These are phyloP conservation scores for Globisporangium echinulatum DNA, from an alignment of 352 stramenopile genomes.

Conservation along the genomic window DNA sequence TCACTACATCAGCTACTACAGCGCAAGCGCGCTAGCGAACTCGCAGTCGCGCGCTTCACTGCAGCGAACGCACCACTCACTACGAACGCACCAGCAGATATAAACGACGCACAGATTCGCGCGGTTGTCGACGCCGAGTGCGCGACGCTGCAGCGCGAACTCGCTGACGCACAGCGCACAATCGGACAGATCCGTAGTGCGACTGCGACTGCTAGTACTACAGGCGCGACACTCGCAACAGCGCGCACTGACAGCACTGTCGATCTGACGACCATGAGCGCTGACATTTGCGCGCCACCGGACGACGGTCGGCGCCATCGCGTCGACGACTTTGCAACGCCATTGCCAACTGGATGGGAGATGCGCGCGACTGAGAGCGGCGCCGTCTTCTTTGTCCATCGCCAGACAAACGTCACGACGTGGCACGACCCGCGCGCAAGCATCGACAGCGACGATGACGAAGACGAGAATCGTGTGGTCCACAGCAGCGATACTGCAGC, in stretches of 20 bases:
- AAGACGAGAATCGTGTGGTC: too few relatives aligned
- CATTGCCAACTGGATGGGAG: constrained; percentile 67
- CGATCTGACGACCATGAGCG: constrained; percentile 21
- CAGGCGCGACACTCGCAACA: neutral
- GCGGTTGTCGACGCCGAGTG: neutral
- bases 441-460: constrained; percentile 2
- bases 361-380: constrained; percentile 70
- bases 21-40: constrained; percentile 5
- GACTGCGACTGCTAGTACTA: neutral
- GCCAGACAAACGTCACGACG: constrained; percentile 62
- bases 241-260: constrained; percentile 4
- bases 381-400: constrained; percentile 76
- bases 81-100: too few relatives aligned
- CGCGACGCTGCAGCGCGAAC: neutral
- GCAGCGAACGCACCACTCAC: constrained; percentile 3
- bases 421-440: constrained; percentile 61
- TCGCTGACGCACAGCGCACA: neutral
- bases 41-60: constrained; percentile 2
- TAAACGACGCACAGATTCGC: too few relatives aligned
- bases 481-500: neutral
- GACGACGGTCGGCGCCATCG: constrained; percentile 57
- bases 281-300: constrained; percentile 36
- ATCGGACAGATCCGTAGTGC: neutral
- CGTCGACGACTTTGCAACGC: constrained; percentile 73
- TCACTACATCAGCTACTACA: neutral